Evolutionary conservation across 768 basidiomycete species (phyloP), one percentile per base, ranked within the genome.

Genomic region (Lentinula boryana): DNA sequence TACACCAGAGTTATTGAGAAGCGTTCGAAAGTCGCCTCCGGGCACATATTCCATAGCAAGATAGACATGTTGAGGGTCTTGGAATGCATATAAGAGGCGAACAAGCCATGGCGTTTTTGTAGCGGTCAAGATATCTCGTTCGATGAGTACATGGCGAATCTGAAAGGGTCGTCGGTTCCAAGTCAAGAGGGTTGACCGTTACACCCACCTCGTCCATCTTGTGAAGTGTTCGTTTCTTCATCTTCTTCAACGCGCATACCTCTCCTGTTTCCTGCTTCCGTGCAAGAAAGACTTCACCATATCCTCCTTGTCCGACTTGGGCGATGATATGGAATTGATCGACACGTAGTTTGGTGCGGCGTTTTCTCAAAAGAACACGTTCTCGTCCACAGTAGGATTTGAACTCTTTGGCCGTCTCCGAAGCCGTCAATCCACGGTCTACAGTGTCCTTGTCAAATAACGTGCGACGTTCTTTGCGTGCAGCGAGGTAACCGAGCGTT

Each of bases 31-130:
- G 71, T 99, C 97, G 53, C 97, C 97, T 21, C 97, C 97, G 0
- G 95, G 95, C 16, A 98, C 95, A 70, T 97, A 98, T 79, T 98
- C 95, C 96, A 98, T 98, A 1, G 96, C 96, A 50, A 98, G 88
- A 70, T 95, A 98, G 16, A 98, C 94, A 67, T 91, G 81, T 59
- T 89, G 80, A 0, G 85, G 78, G 68, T 99, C 96, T 74, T 99
- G 97, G 75, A 99, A 99, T 2, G 97, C 97, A 69, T 99, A 99
- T 4, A 99, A 77, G 7, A 99, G 78, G 27, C 88, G 80, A 51
- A 98, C 97, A 61, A 99, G 82, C 97, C 97, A 99, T 1, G 96
- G 93, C 0, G 95, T 96, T 74, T 96, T 95, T 31, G 96, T 98
- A 1, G 95, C 93, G 0, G 95, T 98, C 64, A 99, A 76, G 68